A percentile compares a stretch with the other conserved stretches of the same genome.
Evolutionary conservation across 345 rosid species (phyloP).

Genomic region (Rhizophora apiculata): DNA sequence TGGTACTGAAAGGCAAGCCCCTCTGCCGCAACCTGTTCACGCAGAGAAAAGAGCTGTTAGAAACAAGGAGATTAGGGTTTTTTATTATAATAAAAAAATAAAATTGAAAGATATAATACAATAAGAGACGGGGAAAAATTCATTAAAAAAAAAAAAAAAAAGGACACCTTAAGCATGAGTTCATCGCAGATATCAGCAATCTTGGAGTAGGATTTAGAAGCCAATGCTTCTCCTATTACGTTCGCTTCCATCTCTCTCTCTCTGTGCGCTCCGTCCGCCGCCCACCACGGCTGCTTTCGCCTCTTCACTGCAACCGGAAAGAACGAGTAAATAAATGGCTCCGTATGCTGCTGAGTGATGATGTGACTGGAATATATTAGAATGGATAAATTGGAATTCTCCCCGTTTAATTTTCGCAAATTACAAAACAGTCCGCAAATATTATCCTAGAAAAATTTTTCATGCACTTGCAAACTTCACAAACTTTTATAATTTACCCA

Average conservation of each 20-base stretch:
- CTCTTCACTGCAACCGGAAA: too few species aligned
- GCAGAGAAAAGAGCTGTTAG: background rate
- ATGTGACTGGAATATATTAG: too few species aligned
- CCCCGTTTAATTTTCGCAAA: too few species aligned
- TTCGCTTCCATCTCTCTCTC: background rate
- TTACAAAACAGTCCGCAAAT: too few species aligned
- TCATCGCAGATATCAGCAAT: constrained; percentile 75
- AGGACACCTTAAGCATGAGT: constrained; percentile 64
- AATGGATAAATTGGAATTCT: too few species aligned
- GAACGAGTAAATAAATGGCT: too few species aligned
- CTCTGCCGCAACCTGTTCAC: constrained; percentile 58
- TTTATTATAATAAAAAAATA: background rate
- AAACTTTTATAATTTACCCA: too few species aligned
- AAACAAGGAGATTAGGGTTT: constrained; percentile 5
- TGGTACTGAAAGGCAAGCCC: constrained; percentile 68
- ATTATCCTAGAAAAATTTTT: too few species aligned
- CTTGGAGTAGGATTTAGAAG: constrained; percentile 49
- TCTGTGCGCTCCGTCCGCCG: too few species aligned
- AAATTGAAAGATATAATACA: background rate
- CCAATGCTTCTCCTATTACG: constrained; percentile 40
- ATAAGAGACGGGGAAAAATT: background rate
- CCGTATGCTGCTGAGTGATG: too few species aligned
- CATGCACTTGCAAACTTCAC: too few species aligned
- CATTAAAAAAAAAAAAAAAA: background rate
- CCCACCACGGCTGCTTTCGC: too few species aligned